Percentiles rank a stretch among this genome's conserved stretches.
phyloP scores from a whole-genome alignment of 176 grass and related monocot genomes.

The Triticum timopheevii region DNA sequence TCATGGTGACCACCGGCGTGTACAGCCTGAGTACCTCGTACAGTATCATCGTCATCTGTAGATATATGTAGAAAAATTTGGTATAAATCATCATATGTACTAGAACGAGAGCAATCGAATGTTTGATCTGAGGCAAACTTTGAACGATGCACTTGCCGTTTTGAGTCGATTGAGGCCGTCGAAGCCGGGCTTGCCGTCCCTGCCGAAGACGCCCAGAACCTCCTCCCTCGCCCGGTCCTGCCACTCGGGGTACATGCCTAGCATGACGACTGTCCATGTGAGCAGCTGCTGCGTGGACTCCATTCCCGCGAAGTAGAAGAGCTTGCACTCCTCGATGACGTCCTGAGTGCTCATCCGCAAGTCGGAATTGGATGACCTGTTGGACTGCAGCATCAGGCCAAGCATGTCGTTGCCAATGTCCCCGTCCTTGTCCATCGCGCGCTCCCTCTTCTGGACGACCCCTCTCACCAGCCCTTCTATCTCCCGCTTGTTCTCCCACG shows the following conservation, averaged over 20 bases:
- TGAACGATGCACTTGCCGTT: slow-evolving; percentile 40
- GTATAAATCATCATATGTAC: neutral
- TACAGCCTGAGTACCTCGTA: slow-evolving; percentile 53
- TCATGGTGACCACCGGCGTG: slow-evolving; percentile 12
- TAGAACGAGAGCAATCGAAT: neutral
- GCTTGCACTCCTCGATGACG: neutral
- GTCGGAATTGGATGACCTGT: neutral
- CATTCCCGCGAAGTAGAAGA: neutral
- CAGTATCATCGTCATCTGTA: slow-evolving; percentile 48
- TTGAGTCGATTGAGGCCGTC: slow-evolving; percentile 50
- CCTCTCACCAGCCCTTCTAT: neutral
- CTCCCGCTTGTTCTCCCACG: neutral
- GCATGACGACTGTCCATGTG: neutral
- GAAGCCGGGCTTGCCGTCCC: slow-evolving; percentile 25
- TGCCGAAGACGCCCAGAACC: slow-evolving; percentile 34
- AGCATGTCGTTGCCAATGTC: neutral
- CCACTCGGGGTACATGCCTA: neutral
- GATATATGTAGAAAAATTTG: neutral
- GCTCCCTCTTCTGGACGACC: neutral
- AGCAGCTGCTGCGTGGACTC: neutral
- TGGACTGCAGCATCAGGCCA: neutral
- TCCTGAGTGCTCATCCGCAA: neutral
- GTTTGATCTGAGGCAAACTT: neutral
- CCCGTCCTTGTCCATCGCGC: neutral
- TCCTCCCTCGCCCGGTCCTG: neutral